Evolutionary conservation across 106 monocot species (phyloP).

Genomic region (Apostasia ramifera): DNA sequence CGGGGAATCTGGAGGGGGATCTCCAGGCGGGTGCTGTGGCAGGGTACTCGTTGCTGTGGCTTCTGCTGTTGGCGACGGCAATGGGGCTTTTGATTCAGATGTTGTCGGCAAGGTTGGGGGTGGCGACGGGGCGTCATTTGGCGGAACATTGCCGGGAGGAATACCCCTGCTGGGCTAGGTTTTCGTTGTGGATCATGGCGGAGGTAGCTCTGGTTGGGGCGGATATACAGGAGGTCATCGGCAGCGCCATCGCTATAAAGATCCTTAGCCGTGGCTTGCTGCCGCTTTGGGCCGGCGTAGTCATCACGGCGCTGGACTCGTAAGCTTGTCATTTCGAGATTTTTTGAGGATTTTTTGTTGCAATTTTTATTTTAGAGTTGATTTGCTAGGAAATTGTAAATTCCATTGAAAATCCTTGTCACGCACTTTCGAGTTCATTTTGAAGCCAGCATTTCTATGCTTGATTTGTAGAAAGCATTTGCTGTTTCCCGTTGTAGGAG

Average conservation of each 20-base stretch:
- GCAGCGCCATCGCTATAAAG: slow-evolving; percentile 66
- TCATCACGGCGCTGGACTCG: slow-evolving; percentile 70
- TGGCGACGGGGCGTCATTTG: slow-evolving; percentile 59
- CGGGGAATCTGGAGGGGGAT: slow-evolving; percentile 75
- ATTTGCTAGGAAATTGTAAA: background rate
- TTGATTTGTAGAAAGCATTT: background rate
- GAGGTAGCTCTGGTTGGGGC: slow-evolving; percentile 70
- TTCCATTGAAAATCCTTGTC: too few relatives aligned
- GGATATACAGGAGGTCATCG: slow-evolving; percentile 83
- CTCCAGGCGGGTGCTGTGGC: slow-evolving; percentile 70
- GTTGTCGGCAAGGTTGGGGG: slow-evolving; percentile 58
- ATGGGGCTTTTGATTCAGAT: slow-evolving; percentile 69
- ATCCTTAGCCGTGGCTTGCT: slow-evolving; percentile 51
- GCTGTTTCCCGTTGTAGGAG: background rate
- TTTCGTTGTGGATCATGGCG: slow-evolving; percentile 63
- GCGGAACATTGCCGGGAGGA: slow-evolving; percentile 78
- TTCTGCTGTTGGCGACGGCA: slow-evolving; percentile 59
- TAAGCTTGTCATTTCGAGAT: slow-evolving; percentile 13
- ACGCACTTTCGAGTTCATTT: background rate
- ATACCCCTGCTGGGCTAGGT: slow-evolving; percentile 59
- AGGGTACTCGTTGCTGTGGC: slow-evolving; percentile 65
- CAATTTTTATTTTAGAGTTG: background rate
- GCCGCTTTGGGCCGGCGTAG: slow-evolving; percentile 61
- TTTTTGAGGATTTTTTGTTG: background rate
- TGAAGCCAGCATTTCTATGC: background rate